Evolutionary conservation across 2,329 filamentous ascomycete species (phyloP), one percentile per base, ranked within the genome.

Genomic region (Hypoxylon sp.): DNA sequence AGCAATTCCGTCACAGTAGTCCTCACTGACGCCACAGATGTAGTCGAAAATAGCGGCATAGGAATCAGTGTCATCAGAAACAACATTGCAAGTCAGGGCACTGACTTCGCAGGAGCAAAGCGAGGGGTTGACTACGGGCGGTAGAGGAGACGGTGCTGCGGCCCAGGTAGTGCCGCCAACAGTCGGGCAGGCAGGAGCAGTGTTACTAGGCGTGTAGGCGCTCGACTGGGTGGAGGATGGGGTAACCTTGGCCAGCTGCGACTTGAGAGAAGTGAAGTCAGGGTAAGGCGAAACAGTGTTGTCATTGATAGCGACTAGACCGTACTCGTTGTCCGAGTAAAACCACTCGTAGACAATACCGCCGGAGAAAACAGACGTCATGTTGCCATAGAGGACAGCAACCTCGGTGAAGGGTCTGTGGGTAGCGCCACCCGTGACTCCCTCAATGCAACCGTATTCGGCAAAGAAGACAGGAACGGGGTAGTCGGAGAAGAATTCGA

Each of bases 341-440:
- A 93, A 94, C 84, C 95, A 99, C 93, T 97, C 97, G 87, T 98
- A 99, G 77, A 98, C 93, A 70, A 99, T 97, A 80, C 94, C 95
- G 72, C 95, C 95, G 59, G 92, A 96, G 88, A 95, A 95, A 74
- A 97, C 92, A 8, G 80, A 79, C 26, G 88, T 91, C 95, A 99
- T 99, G 62, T 84, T 76, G 55, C 89, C 88, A 80, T 91, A 99
- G 8, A 99, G 87, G 56, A 91, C 90, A 46, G 81, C 83, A 44
- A 97, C 94, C 78, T 99, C 96, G 64, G 91, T 87, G 81, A 97
- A 99, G 64, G 86, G 84, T 80, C 95, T 92, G 64, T 86, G 88
- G 44, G 85, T 83, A 32, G 84, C 82, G 57, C 86, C 86, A 59
- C 77, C 73, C 44, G 79, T 76, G 80, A 84, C 46, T 32, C 72